A percentile compares a stretch with the other conserved stretches of the same genome.
Evolutionary conservation across 2,329 filamentous ascomycete genomes (phyloP).

Genomic region (Hawksworthiomyces lignivorus): DNA sequence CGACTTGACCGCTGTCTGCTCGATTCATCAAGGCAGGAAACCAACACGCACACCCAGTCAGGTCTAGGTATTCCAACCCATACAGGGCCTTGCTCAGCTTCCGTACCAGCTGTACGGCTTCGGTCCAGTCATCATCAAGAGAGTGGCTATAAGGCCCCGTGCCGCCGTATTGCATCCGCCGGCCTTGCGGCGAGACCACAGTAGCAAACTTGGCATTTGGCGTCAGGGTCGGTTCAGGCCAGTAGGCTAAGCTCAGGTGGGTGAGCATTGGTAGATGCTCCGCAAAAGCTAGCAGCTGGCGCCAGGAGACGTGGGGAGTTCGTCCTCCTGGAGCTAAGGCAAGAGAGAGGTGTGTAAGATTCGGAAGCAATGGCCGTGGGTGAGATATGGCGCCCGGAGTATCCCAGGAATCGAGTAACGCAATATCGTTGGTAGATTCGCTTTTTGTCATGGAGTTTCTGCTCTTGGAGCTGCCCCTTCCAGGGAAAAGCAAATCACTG

Average conservation of each 20-base stretch:
- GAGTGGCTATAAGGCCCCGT: constrained; percentile 51
- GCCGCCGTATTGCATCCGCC: constrained; percentile 42
- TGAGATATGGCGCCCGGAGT: constrained; percentile 19
- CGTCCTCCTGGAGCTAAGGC: constrained; percentile 32
- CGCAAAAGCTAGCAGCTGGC: constrained; percentile 47
- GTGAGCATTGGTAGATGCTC: constrained; percentile 46
- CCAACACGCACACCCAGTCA: constrained; percentile 54
- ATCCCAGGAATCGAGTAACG: constrained; percentile 48
- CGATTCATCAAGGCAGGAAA: constrained; percentile 35
- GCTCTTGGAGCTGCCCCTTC: constrained; percentile 8
- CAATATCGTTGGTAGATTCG: constrained; percentile 10
- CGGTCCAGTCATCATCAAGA: constrained; percentile 51
- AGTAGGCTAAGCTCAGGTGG: constrained; percentile 53
- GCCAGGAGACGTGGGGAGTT: constrained; percentile 42
- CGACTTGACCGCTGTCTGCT: constrained; percentile 39
- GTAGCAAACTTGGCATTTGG: constrained; percentile 43
- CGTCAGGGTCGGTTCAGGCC: constrained; percentile 53
- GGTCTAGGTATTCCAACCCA: constrained; percentile 51
- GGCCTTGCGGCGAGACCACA: constrained; percentile 36
- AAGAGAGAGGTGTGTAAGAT: constrained; percentile 54
- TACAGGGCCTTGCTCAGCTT: constrained; percentile 48
- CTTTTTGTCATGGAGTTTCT: background rate
- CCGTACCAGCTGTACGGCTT: constrained; percentile 48
- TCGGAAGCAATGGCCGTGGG: constrained; percentile 40
- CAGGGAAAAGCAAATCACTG: constrained; percentile 39